These are phyloP conservation scores for Candida chauliodis DNA, from an alignment of 805 yeast species.

Conservation along the genomic window DNA sequence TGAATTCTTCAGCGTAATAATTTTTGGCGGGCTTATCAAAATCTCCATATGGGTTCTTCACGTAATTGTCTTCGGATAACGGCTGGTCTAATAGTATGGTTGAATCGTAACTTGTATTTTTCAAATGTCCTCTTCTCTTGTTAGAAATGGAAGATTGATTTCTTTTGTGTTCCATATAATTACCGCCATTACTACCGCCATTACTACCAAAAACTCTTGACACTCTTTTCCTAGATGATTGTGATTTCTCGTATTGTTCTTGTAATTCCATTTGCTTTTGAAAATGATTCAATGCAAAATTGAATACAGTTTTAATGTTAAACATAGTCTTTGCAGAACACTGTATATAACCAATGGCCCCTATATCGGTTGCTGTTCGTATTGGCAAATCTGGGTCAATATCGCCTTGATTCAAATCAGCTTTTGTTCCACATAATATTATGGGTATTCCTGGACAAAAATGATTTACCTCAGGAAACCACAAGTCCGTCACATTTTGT, in stretches of 20 bases:
- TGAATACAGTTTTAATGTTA: slow-evolving; percentile 67
- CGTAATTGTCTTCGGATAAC: slow-evolving; percentile 35
- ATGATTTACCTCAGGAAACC: slow-evolving; percentile 85
- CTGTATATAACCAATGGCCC: slow-evolving; percentile 69
- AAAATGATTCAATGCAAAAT: slow-evolving; percentile 50
- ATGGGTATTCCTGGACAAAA: slow-evolving; percentile 80
- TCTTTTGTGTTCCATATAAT: slow-evolving; percentile 15
- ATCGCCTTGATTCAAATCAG: slow-evolving; percentile 45
- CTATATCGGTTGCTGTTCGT: slow-evolving; percentile 53
- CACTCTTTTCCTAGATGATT: slow-evolving; percentile 26
- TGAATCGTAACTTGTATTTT: slow-evolving; percentile 34
- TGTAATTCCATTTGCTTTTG: slow-evolving; percentile 33
- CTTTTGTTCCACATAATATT: slow-evolving; percentile 77
- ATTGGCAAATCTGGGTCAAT: slow-evolving; percentile 48
- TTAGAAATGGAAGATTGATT: slow-evolving; percentile 21
- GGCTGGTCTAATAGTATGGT: slow-evolving; percentile 38
- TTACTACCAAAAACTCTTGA: slow-evolving; percentile 28
- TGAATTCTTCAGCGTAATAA: slow-evolving; percentile 41
- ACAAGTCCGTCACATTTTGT: slow-evolving; percentile 69
- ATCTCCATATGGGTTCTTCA: slow-evolving; percentile 34
- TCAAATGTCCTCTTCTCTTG: slow-evolving; percentile 33
- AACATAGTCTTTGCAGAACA: slow-evolving; percentile 74
- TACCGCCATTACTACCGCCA: slow-evolving; percentile 10
- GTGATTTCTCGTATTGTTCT: slow-evolving; percentile 34
- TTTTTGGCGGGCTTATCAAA: slow-evolving; percentile 13